Percentiles rank a stretch among this genome's conserved stretches.
phyloP scores from a whole-genome alignment of 2,329 filamentous ascomycete genomes.

The Trichoderma simmonsii region DNA sequence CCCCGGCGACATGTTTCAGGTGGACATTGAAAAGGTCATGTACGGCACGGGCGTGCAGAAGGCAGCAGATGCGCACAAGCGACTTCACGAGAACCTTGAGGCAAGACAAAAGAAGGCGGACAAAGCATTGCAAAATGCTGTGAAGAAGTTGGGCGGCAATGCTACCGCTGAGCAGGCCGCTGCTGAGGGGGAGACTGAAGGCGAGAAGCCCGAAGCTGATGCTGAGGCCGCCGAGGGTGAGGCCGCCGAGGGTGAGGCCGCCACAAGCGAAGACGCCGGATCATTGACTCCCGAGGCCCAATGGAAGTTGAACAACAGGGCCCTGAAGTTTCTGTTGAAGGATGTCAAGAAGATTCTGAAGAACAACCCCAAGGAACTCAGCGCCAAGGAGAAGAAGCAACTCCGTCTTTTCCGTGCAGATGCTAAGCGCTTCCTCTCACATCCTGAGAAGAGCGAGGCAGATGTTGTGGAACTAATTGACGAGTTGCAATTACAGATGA shows the following conservation, averaged over 20 bases:
- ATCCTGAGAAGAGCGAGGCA: slow-evolving; percentile 32
- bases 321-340: slow-evolving; percentile 31
- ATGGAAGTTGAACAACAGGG: slow-evolving; percentile 27
- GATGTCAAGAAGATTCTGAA: slow-evolving; percentile 35
- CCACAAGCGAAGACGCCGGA: slow-evolving; percentile 21
- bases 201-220: slow-evolving; percentile 19
- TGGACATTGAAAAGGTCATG: slow-evolving; percentile 84
- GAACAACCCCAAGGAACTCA: slow-evolving; percentile 50
- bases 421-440: slow-evolving; percentile 58
- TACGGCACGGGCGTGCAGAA: slow-evolving; percentile 79
- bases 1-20: slow-evolving; percentile 97
- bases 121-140: slow-evolving; percentile 23
- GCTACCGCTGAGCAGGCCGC: slow-evolving; percentile 19
- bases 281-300: slow-evolving; percentile 26
- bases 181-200: slow-evolving; percentile 17
- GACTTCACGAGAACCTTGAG: slow-evolving; percentile 28
- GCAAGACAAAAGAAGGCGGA: slow-evolving; percentile 29
- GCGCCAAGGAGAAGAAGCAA: slow-evolving; percentile 70
- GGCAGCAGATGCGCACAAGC: slow-evolving; percentile 32
- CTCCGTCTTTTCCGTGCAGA: slow-evolving; percentile 69
- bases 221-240: slow-evolving; percentile 25
- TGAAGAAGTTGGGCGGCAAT: slow-evolving; percentile 19
- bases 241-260: slow-evolving; percentile 26
- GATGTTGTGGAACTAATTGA: slow-evolving; percentile 31
- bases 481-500: slow-evolving; percentile 34